Conservation (phyloP, 83 land plant genomes). For the Picea mariana region DNA sequence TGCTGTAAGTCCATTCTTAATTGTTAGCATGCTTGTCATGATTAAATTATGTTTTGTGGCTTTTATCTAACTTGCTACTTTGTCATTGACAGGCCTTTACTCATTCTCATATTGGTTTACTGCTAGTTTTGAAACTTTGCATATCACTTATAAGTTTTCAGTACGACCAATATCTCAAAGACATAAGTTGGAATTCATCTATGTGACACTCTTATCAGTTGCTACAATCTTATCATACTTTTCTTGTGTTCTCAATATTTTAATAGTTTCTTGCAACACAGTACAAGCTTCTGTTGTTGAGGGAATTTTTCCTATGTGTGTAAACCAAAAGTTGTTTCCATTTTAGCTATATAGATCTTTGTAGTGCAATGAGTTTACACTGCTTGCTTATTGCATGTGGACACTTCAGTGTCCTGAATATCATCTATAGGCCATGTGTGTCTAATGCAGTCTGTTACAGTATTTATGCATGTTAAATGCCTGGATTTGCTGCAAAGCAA, state of each 20-base stretch:
- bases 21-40: background rate
- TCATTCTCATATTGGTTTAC: background rate
- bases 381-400: background rate
- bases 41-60: background rate
- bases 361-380: too few species aligned
- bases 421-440: background rate
- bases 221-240: background rate
- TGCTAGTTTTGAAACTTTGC: background rate
- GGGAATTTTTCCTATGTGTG: background rate
- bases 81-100: background rate
- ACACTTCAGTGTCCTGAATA: background rate
- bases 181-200: background rate
- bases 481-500: background rate
- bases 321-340: background rate
- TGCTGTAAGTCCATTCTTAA: background rate
- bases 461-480: background rate
- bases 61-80: background rate
- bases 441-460: background rate
- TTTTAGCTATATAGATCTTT: background rate
- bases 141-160: background rate
- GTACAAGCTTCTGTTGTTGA: background rate
- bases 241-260: background rate
- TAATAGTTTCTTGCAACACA: background rate
- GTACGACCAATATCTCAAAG: background rate
- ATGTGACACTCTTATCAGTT: background rate